Base-by-base conservation (phyloP, 345 rosid genomes). In the Salix viminalis region DNA sequence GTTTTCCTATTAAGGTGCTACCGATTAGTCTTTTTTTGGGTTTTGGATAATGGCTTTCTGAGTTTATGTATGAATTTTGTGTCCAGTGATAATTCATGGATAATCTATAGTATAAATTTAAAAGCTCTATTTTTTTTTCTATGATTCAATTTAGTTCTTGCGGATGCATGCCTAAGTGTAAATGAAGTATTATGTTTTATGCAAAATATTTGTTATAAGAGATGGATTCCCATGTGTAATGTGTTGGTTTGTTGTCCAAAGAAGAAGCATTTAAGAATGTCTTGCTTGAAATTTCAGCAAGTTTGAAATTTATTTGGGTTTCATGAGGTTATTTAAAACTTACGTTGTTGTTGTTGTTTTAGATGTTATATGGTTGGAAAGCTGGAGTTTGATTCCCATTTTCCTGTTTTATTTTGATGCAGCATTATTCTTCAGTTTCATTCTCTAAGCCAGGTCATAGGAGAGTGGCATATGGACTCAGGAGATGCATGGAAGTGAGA, bases 401-500 rank as follows among this genome's bases (percentile, higher is more conserved):
- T 9, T 3, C 32, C 7, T 69, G 16, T 34, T 12, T 21, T 37
- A 6, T 69, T 39, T 78, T 32, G 10, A 61, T 76, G 80, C 88
- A 89, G 94, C 81, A 71, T 70, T 42, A 15, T 74, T 75, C 74
- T 30, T 84, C 85, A 37, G 50, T 79, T 30, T 76, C 84, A 32
- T 77, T 70, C 76, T 67, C 85, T 13, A 88, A 79, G 54, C 76
- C 79, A 18, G 52, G 76, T 65, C 77, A 70, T 44, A 69, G 77
- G 74, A 83, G 83, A 50, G 41, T 52, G 67, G 81, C 52, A 62
- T 80, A 65, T 41, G 85, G 85, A 67, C 72, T 83, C 81, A 77
- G 84, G 81, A 88, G 88, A 88, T 65, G 77, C 52, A 62, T 78
- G 62, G 83, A 77, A 21, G 85, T 87, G 42, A 88, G 82, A 84